Evolutionary conservation across 2,329 filamentous ascomycete genomes (phyloP).

Genomic region (Davidsoniella australis): DNA sequence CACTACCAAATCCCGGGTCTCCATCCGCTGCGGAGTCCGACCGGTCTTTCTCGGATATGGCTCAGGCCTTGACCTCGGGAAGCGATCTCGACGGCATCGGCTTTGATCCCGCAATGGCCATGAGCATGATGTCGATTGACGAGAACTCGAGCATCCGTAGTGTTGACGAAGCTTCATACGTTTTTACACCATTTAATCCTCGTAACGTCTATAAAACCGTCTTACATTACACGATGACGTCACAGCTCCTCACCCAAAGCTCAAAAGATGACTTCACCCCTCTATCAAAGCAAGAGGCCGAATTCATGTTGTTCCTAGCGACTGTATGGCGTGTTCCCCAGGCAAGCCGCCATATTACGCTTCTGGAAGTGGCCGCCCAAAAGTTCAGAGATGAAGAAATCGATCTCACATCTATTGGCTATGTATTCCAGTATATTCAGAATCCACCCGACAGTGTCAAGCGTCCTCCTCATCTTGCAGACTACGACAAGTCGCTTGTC

Average conservation of each 20-base stretch:
- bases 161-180: constrained; percentile 54
- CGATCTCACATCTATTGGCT: constrained; percentile 63
- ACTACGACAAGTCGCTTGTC: constrained; percentile 31
- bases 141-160: constrained; percentile 33
- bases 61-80: constrained; percentile 31
- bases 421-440: constrained; percentile 38
- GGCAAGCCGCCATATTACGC: constrained; percentile 60
- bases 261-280: constrained; percentile 31
- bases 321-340: constrained; percentile 79
- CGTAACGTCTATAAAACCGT: constrained; percentile 71
- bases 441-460: constrained; percentile 47
- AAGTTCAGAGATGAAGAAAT: constrained; percentile 78
- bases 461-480: constrained; percentile 38
- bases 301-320: constrained; percentile 71
- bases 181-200: constrained; percentile 75
- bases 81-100: constrained; percentile 20
- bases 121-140: constrained; percentile 47
- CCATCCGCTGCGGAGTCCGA: constrained; percentile 26
- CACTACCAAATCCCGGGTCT: constrained; percentile 33
- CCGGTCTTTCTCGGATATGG: constrained; percentile 34
- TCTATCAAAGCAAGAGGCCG: constrained; percentile 62
- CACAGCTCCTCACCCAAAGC: constrained; percentile 31
- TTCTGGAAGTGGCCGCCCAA: constrained; percentile 69
- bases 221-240: constrained; percentile 56
- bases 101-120: constrained; percentile 23